Evolutionary conservation across 768 basidiomycete genomes (phyloP).

Genomic region (Vararia minispora): DNA sequence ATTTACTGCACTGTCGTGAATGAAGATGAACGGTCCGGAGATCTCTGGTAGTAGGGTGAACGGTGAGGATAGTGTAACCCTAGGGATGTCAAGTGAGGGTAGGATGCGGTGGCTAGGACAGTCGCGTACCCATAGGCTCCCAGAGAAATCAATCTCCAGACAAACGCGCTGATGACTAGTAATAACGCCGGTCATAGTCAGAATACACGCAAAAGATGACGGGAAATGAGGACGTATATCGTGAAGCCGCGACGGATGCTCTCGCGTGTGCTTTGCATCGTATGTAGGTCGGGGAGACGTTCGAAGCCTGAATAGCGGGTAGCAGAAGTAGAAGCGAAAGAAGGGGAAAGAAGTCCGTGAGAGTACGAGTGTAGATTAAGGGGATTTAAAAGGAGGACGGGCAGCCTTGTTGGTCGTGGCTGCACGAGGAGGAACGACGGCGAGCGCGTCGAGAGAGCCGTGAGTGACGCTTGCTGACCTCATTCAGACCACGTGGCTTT

Average conservation of each 20-base stretch:
- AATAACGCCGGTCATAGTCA: slow-evolving; percentile 45
- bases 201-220: slow-evolving; percentile 16
- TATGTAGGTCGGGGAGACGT: slow-evolving; percentile 18
- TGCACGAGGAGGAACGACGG: no score
- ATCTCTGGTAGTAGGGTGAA: slow-evolving; percentile 69
- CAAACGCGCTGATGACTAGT: slow-evolving; percentile 96
- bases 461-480: no score
- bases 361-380: no score
- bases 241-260: slow-evolving; percentile 72
- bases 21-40: slow-evolving; percentile 82
- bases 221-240: slow-evolving; percentile 57
- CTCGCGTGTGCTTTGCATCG: slow-evolving; percentile 74
- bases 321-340: slow-evolving; percentile 7
- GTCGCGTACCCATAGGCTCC: slow-evolving; percentile 72
- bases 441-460: no score
- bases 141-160: slow-evolving; percentile 87
- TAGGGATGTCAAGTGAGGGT: slow-evolving; percentile 20
- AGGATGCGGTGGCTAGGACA: slow-evolving; percentile 17
- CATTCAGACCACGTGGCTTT: no score
- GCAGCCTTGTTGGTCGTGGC: no score
- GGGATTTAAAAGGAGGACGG: no score
- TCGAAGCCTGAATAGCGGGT: no score
- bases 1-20: slow-evolving; percentile 76
- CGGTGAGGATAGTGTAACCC: slow-evolving; percentile 92
- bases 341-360: no score